Conservation (phyloP, 2,329 filamentous ascomycete species). For the Colletotrichum filicis region DNA sequence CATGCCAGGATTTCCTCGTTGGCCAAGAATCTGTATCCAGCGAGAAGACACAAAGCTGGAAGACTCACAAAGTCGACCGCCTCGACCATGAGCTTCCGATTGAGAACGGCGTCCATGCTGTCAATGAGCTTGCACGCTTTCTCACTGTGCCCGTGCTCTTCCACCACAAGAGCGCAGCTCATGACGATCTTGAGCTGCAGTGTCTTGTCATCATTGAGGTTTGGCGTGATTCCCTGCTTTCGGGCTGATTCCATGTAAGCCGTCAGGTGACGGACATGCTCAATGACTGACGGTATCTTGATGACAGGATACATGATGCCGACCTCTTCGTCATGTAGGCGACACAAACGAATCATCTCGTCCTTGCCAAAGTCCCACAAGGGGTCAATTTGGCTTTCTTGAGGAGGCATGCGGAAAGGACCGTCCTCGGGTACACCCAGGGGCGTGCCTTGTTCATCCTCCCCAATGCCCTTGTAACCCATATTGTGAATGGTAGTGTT, state of each 20-base stretch:
- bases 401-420: conserved; percentile 17
- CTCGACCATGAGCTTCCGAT: conserved; percentile 71
- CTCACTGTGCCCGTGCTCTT: conserved; percentile 82
- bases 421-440: conserved; percentile 26
- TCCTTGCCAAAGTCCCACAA: conserved; percentile 82
- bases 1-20: conserved; percentile 90
- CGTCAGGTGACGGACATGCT: conserved; percentile 76
- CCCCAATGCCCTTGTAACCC: conserved; percentile 78
- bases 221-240: conserved; percentile 45
- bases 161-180: conserved; percentile 80
- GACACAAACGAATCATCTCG: conserved; percentile 82
- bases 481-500: conserved; percentile 89
- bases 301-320: conserved; percentile 93
- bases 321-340: conserved; percentile 88
- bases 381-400: conserved; percentile 66
- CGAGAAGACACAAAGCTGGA: conserved; percentile 62
- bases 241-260: conserved; percentile 73
- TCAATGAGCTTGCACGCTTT: conserved; percentile 79
- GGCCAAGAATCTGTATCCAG: conserved; percentile 82
- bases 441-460: conserved; percentile 67
- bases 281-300: conserved; percentile 76
- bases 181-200: conserved; percentile 85
- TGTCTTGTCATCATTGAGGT: conserved; percentile 64
- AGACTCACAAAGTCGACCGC: conserved; percentile 58
- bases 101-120: conserved; percentile 77